A percentile compares a stretch with the other conserved stretches of the same genome.
These are phyloP conservation scores for Trichoderma erinaceum DNA, from an alignment of 495 filamentous ascomycete species.

Conservation along the genomic window DNA sequence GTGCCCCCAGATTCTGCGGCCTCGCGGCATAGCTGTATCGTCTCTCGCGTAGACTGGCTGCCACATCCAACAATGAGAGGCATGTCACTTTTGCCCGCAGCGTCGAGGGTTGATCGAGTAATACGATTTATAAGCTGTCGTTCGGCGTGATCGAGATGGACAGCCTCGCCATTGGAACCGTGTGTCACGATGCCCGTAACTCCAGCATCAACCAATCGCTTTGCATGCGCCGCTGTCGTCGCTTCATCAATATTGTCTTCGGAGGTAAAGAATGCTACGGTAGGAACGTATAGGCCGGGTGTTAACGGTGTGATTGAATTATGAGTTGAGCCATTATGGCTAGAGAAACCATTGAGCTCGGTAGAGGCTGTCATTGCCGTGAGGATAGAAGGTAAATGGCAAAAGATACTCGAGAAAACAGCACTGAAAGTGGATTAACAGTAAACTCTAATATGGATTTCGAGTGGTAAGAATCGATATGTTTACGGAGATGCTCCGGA, in stretches of 20 bases:
- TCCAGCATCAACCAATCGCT: constrained; percentile 63
- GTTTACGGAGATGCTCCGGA: too few relatives aligned
- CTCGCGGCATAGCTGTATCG: constrained; percentile 72
- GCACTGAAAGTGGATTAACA: background rate
- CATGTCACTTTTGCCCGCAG: constrained; percentile 56
- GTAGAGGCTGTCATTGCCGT: background rate
- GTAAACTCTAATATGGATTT: too few relatives aligned
- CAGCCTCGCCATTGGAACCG: constrained; percentile 85
- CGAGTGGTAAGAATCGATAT: too few relatives aligned
- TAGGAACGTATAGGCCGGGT: constrained; percentile 60
- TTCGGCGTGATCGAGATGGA: constrained; percentile 68
- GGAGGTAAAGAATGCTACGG: constrained; percentile 59
- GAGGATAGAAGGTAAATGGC: background rate
- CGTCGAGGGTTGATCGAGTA: constrained; percentile 66
- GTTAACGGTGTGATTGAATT: background rate
- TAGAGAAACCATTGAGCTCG: background rate
- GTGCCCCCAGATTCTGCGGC: constrained; percentile 71
- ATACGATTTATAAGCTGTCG: constrained; percentile 62
- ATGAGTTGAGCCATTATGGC: background rate
- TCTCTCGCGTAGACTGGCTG: constrained; percentile 79
- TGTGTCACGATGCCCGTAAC: constrained; percentile 70
- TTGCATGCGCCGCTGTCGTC: constrained; percentile 62
- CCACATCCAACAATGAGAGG: constrained; percentile 84
- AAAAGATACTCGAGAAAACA: background rate
- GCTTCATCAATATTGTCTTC: constrained; percentile 58